These are phyloP conservation scores for Anthoceros angustus DNA, from an alignment of 225 moss, liverwort and hornwort genomes.

Conservation along the genomic window DNA sequence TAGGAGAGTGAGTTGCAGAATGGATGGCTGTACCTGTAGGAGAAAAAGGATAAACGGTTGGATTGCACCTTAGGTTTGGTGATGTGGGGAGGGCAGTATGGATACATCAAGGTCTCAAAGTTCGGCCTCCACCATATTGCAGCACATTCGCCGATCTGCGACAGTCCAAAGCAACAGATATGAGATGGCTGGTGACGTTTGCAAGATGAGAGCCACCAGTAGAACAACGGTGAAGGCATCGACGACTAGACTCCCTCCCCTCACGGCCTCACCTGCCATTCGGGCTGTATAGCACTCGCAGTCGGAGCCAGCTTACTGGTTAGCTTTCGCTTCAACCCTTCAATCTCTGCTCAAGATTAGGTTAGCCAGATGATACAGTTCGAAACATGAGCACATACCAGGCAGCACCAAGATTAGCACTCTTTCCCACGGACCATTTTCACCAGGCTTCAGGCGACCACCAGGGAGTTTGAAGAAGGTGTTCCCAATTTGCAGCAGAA, in stretches of 20 bases:
- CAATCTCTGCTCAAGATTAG: conserved; percentile 44
- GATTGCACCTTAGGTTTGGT: conserved; percentile 86
- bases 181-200: background rate
- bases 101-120: conserved; percentile 95
- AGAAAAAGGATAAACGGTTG: too few species aligned
- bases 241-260: background rate
- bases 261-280: conserved; percentile 58
- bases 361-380: background rate
- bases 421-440: conserved; percentile 37
- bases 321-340: conserved; percentile 88
- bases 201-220: background rate
- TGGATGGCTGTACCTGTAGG: background rate
- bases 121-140: conserved; percentile 99
- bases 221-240: background rate
- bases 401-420: background rate
- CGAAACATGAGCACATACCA: background rate
- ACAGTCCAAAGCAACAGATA: background rate
- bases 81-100: conserved; percentile 97
- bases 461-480: conserved; percentile 99
- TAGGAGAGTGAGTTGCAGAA: background rate
- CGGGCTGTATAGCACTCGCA: conserved; percentile 86
- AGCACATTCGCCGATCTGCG: conserved; percentile 96
- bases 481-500: conserved; percentile 91
- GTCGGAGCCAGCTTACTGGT: conserved; percentile 95
- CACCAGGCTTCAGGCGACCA: conserved; percentile 92